Evolutionary conservation across 2,329 filamentous ascomycete genomes (phyloP), one percentile per base, ranked within the genome.

Genomic region (Aspergillus nomiae): DNA sequence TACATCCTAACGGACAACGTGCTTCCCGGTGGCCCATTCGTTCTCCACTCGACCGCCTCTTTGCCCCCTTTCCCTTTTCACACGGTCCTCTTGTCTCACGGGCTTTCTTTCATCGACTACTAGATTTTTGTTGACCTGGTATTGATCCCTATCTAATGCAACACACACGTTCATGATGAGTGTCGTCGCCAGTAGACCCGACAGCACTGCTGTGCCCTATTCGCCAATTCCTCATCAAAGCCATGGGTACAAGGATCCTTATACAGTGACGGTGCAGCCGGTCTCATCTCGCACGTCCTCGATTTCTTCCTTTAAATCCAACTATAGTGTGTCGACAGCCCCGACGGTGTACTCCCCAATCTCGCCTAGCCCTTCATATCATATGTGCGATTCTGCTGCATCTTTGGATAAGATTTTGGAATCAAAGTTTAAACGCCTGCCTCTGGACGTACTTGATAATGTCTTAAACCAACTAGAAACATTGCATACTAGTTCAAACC

Each of bases 361-460:
- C n/a, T 75, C 77, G 2, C 74, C 76, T 19, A 72, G 68, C 9
- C 73, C 73, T 50, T 73, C 74, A 36, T 77, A 73, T 62, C 74
- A 73, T 59, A 65, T 77, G 62, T 76, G 76, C 63, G 80, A 80
- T 66, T 75, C 76, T 5, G 74, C 78, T 34, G 71, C 76, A 30
- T 78, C 76, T 16, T 69, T 77, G 48, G 66, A 71, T 56, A 75
- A 73, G 56, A 74, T 73, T 58, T 58, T 72, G 30, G 73, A 77
- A 50, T 73, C 76, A 26, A 64, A 75, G 46, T 70, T 84, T 67
- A 79, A 82, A 63, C 76, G 77, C 21, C 67, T 88, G 8, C 85
- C 86, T 0, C 74, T 79, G 53, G 82, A 85, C 63, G 81, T 87
- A 5, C 86, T 86, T 65, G 81, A 85, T 61, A 84, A 80, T 61